Percentiles rank a stretch among this genome's conserved stretches.
Evolutionary conservation across 2,329 filamentous ascomycete species (phyloP).

Genomic region (Alternaria hordeiaustralica): DNA sequence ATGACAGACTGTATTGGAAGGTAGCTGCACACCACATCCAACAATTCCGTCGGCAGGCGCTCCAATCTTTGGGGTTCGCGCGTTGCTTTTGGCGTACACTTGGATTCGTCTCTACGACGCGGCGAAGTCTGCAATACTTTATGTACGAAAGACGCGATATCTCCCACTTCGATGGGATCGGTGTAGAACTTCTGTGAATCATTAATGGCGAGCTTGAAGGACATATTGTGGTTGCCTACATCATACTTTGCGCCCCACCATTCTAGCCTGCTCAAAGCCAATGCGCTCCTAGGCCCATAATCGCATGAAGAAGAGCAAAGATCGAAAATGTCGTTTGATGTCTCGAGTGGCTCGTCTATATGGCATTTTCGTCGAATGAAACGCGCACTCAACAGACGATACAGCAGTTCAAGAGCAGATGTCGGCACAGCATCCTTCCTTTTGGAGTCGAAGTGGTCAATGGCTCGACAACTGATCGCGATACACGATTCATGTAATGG

Average conservation of each 20-base stretch:
- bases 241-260: constrained; percentile 37
- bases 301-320: constrained; percentile 10
- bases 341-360: not conserved
- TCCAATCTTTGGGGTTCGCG: constrained; percentile 17
- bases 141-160: constrained; percentile 15
- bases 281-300: constrained; percentile 28
- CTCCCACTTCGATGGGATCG: constrained; percentile 21
- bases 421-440: not conserved
- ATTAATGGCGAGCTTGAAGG: not conserved
- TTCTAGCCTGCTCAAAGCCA: constrained; percentile 24
- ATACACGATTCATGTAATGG: constrained; percentile 36
- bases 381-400: constrained; percentile 18
- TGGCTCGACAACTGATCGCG: constrained; percentile 24
- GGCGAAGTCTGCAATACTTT: constrained; percentile 16
- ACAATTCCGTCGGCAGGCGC: constrained; percentile 23
- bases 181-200: constrained; percentile 31
- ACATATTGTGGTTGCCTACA: constrained; percentile 8
- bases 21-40: constrained; percentile 22
- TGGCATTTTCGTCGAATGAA: constrained; percentile 3
- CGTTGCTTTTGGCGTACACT: not conserved
- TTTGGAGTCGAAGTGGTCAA: constrained; percentile 11
- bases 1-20: constrained; percentile 23
- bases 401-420: constrained; percentile 15
- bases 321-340: constrained; percentile 27
- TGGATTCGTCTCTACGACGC: not conserved